phyloP scores from a whole-genome alignment of 768 basidiomycete genomes.

The Kwoniella bestiolae region DNA sequence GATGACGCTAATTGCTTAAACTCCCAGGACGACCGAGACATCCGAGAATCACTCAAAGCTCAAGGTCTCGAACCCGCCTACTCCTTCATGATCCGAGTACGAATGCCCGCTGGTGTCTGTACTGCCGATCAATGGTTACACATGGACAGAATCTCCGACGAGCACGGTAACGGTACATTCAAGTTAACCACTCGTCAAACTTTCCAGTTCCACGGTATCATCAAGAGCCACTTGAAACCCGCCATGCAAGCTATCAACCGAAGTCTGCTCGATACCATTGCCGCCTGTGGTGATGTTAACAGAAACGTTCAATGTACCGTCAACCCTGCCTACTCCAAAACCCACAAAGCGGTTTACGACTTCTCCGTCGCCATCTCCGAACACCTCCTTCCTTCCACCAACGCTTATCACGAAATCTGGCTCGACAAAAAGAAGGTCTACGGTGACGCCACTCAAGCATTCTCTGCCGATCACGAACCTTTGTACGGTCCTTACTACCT shows the following conservation, averaged over 20 bases:
- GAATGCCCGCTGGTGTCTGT: constrained; percentile 96
- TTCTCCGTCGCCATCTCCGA: constrained; percentile 84
- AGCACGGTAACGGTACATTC: constrained; percentile 89
- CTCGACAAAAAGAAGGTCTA: constrained; percentile 95
- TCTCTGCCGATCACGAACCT: constrained; percentile 67
- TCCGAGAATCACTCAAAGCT: constrained; percentile 90
- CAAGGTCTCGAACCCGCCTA: constrained; percentile 95
- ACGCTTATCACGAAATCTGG: constrained; percentile 99
- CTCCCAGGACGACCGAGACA: constrained; percentile 97
- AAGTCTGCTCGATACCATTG: constrained; percentile 87
- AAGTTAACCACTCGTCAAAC: constrained; percentile 98
- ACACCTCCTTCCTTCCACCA: constrained; percentile 83
- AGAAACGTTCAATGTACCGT: constrained; percentile 88
- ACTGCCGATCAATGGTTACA: constrained; percentile 87
- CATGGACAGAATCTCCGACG: constrained; percentile 95
- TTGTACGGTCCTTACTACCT: constrained; percentile 98
- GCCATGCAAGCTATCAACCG: constrained; percentile 96
- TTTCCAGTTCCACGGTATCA: constrained; percentile 99
- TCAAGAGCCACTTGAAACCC: constrained; percentile 93
- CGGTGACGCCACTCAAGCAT: constrained; percentile 89
- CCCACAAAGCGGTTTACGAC: constrained; percentile 79
- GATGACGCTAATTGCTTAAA: constrained; percentile 53
- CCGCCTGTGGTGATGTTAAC: constrained; percentile 98
- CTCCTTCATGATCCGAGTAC: constrained; percentile 97
- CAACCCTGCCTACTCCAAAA: constrained; percentile 82